Conservation (phyloP, 2,329 filamentous ascomycete genomes). For the Botrytis medusae region DNA sequence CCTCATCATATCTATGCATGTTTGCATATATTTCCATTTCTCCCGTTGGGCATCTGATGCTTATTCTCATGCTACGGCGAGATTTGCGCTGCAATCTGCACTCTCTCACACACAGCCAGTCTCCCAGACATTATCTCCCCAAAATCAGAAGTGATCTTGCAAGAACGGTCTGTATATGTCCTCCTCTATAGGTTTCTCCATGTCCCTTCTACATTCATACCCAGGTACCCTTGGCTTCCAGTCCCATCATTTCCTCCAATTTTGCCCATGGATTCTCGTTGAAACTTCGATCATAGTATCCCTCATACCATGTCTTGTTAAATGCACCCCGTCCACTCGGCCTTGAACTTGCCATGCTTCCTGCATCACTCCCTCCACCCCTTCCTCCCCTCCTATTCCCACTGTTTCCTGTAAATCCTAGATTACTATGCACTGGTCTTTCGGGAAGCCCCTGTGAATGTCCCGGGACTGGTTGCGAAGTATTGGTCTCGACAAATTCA, state of each 20-base stretch:
- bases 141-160: neutral
- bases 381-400: slow-evolving; percentile 1
- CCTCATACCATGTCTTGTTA: slow-evolving; percentile 58
- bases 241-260: slow-evolving; percentile 50
- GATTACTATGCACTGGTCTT: slow-evolving; percentile 19
- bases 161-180: neutral
- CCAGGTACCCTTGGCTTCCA: slow-evolving; percentile 51
- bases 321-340: slow-evolving; percentile 35
- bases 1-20: neutral
- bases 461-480: neutral
- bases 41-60: neutral
- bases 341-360: slow-evolving; percentile 25
- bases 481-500: slow-evolving; percentile 22
- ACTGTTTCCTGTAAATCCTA: slow-evolving; percentile 28
- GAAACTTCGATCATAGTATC: slow-evolving; percentile 68
- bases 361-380: slow-evolving; percentile 21
- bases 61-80: neutral
- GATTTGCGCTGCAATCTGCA: neutral
- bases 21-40: neutral
- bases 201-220: slow-evolving; percentile 31
- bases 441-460: slow-evolving; percentile 23
- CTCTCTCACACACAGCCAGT: neutral
- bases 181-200: neutral
- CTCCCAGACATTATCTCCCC: neutral
- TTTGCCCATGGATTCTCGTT: slow-evolving; percentile 72